phyloP scores from a whole-genome alignment of 306 rosid species.

The Trifolium subterraneum region DNA sequence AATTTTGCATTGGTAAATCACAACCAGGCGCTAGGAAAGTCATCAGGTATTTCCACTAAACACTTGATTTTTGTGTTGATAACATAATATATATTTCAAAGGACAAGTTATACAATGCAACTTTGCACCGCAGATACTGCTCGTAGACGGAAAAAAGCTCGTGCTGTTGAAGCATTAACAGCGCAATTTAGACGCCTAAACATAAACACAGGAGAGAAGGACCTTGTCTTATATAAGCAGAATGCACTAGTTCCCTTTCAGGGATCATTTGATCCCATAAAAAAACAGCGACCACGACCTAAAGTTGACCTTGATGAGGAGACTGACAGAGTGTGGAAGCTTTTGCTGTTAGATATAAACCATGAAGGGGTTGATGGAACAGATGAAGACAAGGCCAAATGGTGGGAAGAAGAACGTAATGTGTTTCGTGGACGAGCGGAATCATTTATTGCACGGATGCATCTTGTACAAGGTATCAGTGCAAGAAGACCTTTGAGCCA shows the following conservation, averaged over 20 bases:
- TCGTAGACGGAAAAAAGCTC: conserved; percentile 30
- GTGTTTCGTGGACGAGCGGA: conserved; percentile 93
- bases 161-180: conserved; percentile 51
- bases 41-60: conserved; percentile 59
- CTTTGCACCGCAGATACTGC: conserved; percentile 55
- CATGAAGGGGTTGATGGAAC: conserved; percentile 92
- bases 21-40: conserved; percentile 39
- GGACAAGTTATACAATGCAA: conserved; percentile 8
- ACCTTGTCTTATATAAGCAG: conserved; percentile 45
- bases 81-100: conserved; percentile 33
- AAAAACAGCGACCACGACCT: conserved; percentile 77
- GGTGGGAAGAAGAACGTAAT: conserved; percentile 98
- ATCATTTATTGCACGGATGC: conserved; percentile 96
- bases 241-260: conserved; percentile 65
- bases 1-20: conserved; percentile 43
- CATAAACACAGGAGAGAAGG: conserved; percentile 61
- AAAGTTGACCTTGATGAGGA: conserved; percentile 94
- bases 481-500: conserved; percentile 26
- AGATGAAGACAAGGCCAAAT: conserved; percentile 77
- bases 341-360: conserved; percentile 82
- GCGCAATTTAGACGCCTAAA: conserved; percentile 62
- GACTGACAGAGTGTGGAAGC: conserved; percentile 95
- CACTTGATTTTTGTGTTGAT: conserved; percentile 17
- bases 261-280: conserved; percentile 60
- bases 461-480: conserved; percentile 94